These are phyloP conservation scores for Alternaria incomplexa DNA, from an alignment of 2,329 filamentous ascomycete species.

Conservation along the genomic window DNA sequence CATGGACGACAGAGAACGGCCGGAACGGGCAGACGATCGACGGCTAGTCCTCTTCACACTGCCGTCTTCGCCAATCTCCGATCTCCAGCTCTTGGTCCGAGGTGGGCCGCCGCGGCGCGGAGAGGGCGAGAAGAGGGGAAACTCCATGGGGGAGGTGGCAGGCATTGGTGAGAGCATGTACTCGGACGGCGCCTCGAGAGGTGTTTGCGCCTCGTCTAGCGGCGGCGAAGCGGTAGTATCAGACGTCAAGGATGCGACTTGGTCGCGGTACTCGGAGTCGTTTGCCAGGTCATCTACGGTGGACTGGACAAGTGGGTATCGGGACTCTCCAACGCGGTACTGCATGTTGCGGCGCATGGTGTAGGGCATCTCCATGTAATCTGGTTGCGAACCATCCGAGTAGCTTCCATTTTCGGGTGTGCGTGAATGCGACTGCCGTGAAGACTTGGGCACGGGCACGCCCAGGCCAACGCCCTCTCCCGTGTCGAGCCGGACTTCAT, in stretches of 20 bases:
- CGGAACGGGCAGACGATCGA: slow-evolving; percentile 55
- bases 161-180: slow-evolving; percentile 45
- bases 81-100: slow-evolving; percentile 42
- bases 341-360: slow-evolving; percentile 29
- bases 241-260: slow-evolving; percentile 52
- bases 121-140: slow-evolving; percentile 36
- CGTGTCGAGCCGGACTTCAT: slow-evolving; percentile 49
- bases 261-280: slow-evolving; percentile 38
- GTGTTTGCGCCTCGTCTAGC: slow-evolving; percentile 48
- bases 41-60: slow-evolving; percentile 46
- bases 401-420: slow-evolving; percentile 36
- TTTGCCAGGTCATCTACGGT: slow-evolving; percentile 42
- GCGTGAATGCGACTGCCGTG: slow-evolving; percentile 22
- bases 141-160: slow-evolving; percentile 45
- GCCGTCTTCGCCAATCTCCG: slow-evolving; percentile 41
- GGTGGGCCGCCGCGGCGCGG: slow-evolving; percentile 33
- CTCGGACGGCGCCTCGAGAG: slow-evolving; percentile 41
- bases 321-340: slow-evolving; percentile 31
- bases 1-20: slow-evolving; percentile 56
- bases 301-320: slow-evolving; percentile 45
- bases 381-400: slow-evolving; percentile 37
- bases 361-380: slow-evolving; percentile 41
- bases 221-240: slow-evolving; percentile 49
- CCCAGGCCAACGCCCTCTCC: slow-evolving; percentile 48
- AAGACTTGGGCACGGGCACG: slow-evolving; percentile 46